Conservation (phyloP, 108 stramenopile species). For the Cyclotella baltica region DNA sequence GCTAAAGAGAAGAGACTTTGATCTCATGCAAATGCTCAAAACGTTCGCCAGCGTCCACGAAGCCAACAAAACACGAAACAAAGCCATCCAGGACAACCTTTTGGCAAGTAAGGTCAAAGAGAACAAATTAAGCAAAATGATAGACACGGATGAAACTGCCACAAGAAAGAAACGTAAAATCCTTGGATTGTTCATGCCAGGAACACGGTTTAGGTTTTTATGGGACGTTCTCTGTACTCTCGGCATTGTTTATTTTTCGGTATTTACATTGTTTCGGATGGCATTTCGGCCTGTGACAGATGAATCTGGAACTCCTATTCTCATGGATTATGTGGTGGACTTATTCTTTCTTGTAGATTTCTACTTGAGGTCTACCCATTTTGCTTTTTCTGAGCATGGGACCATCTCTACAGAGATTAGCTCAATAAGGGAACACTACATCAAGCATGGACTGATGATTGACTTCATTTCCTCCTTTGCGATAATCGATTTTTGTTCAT, state of each 20-base stretch:
- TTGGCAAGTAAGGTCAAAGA: slow-evolving; percentile 17
- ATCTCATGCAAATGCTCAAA: slow-evolving; percentile 47
- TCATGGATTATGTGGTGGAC: slow-evolving; percentile 49
- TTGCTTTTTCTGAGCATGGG: slow-evolving; percentile 50
- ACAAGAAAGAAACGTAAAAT: neutral
- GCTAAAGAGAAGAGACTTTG: slow-evolving; percentile 46
- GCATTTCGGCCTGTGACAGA: slow-evolving; percentile 41
- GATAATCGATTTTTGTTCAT: slow-evolving; percentile 26
- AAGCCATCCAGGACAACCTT: slow-evolving; percentile 50
- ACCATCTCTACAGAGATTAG: slow-evolving; percentile 16
- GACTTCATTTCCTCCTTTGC: slow-evolving; percentile 49
- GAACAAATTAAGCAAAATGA: slow-evolving; percentile 49
- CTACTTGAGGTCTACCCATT: slow-evolving; percentile 41
- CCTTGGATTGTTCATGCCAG: slow-evolving; percentile 32
- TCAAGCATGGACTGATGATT: slow-evolving; percentile 34
- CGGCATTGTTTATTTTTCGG: slow-evolving; percentile 42
- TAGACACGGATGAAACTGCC: slow-evolving; percentile 25
- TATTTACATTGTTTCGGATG: slow-evolving; percentile 31
- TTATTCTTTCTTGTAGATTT: slow-evolving; percentile 58
- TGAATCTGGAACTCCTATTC: neutral
- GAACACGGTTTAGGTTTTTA: slow-evolving; percentile 41
- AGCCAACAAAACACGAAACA: slow-evolving; percentile 49
- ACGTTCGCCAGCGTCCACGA: slow-evolving; percentile 42
- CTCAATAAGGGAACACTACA: slow-evolving; percentile 39
- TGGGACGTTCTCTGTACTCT: slow-evolving; percentile 46